Conservation (phyloP, 306 rosid species). For the Lathyrus sativus region DNA sequence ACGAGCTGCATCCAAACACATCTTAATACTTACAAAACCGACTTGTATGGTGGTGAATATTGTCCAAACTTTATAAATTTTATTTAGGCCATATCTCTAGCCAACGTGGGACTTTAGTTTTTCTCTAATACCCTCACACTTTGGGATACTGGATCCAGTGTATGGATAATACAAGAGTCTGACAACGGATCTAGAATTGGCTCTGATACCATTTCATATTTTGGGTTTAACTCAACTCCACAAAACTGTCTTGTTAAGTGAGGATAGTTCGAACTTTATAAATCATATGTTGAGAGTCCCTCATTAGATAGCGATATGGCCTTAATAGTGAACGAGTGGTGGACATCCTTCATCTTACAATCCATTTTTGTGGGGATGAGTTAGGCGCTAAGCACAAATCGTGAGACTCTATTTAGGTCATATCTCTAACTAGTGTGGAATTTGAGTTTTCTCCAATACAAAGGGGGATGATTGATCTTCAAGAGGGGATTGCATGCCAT, state of each 20-base stretch:
- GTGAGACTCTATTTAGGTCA: background rate
- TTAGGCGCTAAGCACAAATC: no score
- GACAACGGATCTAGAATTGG: background rate
- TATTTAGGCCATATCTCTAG: background rate
- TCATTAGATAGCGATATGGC: no score
- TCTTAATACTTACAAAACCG: background rate
- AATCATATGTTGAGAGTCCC: no score
- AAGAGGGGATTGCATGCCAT: no score
- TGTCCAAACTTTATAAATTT: background rate
- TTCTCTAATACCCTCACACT: background rate
- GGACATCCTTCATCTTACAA: no score
- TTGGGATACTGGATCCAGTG: background rate
- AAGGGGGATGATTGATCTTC: no score
- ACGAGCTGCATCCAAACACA: no score
- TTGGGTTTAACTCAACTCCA: background rate
- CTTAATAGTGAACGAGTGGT: no score
- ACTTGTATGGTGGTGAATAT: background rate
- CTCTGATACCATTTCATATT: background rate
- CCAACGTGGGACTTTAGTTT: background rate
- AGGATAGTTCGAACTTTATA: background rate
- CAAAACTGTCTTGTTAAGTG: background rate
- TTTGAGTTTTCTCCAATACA: no score
- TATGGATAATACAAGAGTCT: background rate
- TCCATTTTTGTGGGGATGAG: no score
- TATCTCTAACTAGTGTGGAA: background rate